Evolutionary conservation across 2,329 filamentous ascomycete species (phyloP), one percentile per base, ranked within the genome.

Genomic region (Penicillium verrucosum): DNA sequence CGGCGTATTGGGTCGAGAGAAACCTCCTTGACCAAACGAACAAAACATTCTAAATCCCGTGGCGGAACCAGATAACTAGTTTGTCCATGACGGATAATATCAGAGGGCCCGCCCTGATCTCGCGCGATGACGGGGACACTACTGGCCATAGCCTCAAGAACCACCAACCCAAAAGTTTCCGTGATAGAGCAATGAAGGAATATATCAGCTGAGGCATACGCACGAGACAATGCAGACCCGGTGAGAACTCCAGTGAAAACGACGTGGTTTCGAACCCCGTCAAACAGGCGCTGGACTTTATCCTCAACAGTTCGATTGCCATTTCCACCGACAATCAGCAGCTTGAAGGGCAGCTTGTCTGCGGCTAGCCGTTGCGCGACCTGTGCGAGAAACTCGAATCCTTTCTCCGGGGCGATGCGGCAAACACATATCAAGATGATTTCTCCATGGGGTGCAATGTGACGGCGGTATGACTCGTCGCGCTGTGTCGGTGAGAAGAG

Each of bases 101-200:
- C 86, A 36, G 84, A 86, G 0, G 87, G 87, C 0, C 87, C 87
- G 10, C 87, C 87, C 67, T 87, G 84, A 64, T 89, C 85, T 44
- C 87, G 80, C 3, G 87, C 87, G 51, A 89, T 78, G 25, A 89
- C 86, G 0, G 86, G 86, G 2, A 90, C 79, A 3, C 86, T 85
- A 60, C 85, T 88, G 0, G 86, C 86, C 86, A 89, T 89, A 3
- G 84, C 83, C 70, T 89, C 87, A 2, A 89, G 75, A 1, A 89
- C 86, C 0, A 89, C 86, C 10, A 89, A 76, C 0, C 87, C 87
- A 69, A 89, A 89, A 0, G 87, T 89, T 71, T 89, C 87, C 0
- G 86, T 89, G 56, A 89, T 77, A 23, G 85, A 89, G 72, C 85
- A 88, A 73, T 89, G 86, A 14, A 89, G 72, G 67, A 89, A 89